phyloP scores from a whole-genome alignment of 2,329 filamentous ascomycete genomes.

The Talaromyces sp. region DNA sequence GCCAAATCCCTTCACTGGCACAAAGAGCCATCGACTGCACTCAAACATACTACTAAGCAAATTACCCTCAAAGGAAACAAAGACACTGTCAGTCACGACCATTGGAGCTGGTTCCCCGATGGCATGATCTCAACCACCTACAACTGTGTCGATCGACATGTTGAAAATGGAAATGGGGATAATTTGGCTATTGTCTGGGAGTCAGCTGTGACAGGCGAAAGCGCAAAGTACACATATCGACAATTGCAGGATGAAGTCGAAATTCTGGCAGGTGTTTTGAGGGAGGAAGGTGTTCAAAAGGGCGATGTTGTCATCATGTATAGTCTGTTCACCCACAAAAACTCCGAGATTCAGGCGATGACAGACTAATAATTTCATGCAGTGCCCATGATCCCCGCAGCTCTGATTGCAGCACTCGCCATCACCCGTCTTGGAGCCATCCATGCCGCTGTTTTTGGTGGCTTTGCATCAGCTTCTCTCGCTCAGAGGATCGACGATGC shows the following conservation, averaged over 20 bases:
- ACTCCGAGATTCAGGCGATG: neutral
- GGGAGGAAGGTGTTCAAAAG: slow-evolving; percentile 75
- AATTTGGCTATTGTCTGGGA: slow-evolving; percentile 79
- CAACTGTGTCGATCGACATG: slow-evolving; percentile 88
- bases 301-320: slow-evolving; percentile 90
- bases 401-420: slow-evolving; percentile 81
- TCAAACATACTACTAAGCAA: slow-evolving; percentile 58
- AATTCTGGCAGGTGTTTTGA: slow-evolving; percentile 73
- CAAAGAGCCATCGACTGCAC: slow-evolving; percentile 62
- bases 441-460: slow-evolving; percentile 89
- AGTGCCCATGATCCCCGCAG: slow-evolving; percentile 95
- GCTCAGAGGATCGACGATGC: slow-evolving; percentile 87
- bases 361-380: slow-evolving; percentile 8
- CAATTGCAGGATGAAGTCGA: slow-evolving; percentile 77
- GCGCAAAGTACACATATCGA: slow-evolving; percentile 70
- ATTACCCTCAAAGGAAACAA: slow-evolving; percentile 45
- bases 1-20: slow-evolving; percentile 78
- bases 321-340: slow-evolving; percentile 54
- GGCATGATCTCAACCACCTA: slow-evolving; percentile 88
- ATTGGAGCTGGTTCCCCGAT: slow-evolving; percentile 87
- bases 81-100: slow-evolving; percentile 60
- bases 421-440: slow-evolving; percentile 78
- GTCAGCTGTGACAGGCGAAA: slow-evolving; percentile 73
- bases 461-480: slow-evolving; percentile 76
- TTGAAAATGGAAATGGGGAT: slow-evolving; percentile 72